Base-by-base conservation (phyloP, 805 yeast species). In the Yarrowia yakushimensis region DNA sequence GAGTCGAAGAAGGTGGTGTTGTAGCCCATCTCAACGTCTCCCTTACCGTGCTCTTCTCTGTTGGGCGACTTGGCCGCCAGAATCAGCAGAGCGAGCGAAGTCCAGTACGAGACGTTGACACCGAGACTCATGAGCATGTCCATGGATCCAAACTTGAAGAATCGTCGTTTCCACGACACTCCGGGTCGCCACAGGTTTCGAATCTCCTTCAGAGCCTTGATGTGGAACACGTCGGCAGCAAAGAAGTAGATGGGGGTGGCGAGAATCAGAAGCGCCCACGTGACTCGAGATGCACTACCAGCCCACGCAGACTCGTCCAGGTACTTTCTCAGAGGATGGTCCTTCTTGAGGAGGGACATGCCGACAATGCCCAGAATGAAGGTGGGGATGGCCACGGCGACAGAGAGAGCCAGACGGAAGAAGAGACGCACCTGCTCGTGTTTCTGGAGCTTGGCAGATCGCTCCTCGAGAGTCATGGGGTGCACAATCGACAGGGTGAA, bases 121-220 rank as follows among this genome's bases (percentile, higher is more conserved):
- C 94, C 94, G 52, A 87, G 72, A 55, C 83, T 79, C 86, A 88
- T 85, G 66, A 88, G 78, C 65, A 87, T 71, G 69, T 82, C 87
- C 93, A 88, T 88, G 2, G 91, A 85, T 2, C 96, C 96, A 72
- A 88, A 88, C 67, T 80, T 80, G 65, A 87, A 80, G 15, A 87
- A 65, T 41, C 91, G 74, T 66, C 82, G 78, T 22, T 70, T 74
- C 79, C 85, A 82, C 0, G 85, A 74, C 48, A 82, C 84, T 36
- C 80, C 81, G 43, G 78, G 76, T 15, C 75, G 69, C 88, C 90
- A 87, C 30, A 87, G 70, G 2, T 83, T 75, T 62, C 77, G 69
- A 2, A 87, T 66, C 68, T 87, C 93, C 57, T 79, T 79, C 28
- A 83, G 13, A 0, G 93, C 88, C 68, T 87, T 88, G 13, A 75